These are phyloP conservation scores for Lecanicillium sp. DNA, from an alignment of 2,329 filamentous ascomycete species.

Conservation along the genomic window DNA sequence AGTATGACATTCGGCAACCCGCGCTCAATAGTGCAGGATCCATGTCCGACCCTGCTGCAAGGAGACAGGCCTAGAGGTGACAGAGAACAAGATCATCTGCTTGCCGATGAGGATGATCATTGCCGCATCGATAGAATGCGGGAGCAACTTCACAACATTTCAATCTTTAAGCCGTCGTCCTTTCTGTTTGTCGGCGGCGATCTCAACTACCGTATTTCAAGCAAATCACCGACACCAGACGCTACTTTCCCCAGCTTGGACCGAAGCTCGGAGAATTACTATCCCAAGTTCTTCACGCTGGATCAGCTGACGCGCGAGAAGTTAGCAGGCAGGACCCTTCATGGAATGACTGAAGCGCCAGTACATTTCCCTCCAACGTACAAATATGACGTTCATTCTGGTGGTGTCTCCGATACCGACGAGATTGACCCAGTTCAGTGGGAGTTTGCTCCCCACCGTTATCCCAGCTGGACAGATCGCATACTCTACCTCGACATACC, in stretches of 20 bases:
- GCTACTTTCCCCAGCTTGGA: constrained; percentile 56
- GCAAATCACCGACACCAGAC: constrained; percentile 49
- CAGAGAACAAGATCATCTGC: constrained; percentile 3
- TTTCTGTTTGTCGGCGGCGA: constrained; percentile 86
- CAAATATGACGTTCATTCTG: constrained; percentile 59
- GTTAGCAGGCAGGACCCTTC: constrained; percentile 59
- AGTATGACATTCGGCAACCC: constrained; percentile 65
- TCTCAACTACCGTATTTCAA: constrained; percentile 85
- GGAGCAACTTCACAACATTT: constrained; percentile 43
- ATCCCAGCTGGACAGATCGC: constrained; percentile 90
- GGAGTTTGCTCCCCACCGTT: constrained; percentile 73
- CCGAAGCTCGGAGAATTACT: constrained; percentile 51
- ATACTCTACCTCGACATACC: constrained; percentile 67
- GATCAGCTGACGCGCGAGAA: constrained; percentile 78
- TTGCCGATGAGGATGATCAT: constrained; percentile 13
- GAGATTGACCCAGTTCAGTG: constrained; percentile 40
- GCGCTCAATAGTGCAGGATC: constrained; percentile 25
- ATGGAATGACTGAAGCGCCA: constrained; percentile 66
- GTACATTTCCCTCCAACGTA: constrained; percentile 87
- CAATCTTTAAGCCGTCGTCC: constrained; percentile 65
- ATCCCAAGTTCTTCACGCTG: constrained; percentile 54
- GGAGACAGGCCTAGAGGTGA: constrained; percentile 8
- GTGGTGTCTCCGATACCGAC: constrained; percentile 19
- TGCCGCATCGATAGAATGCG: constrained; percentile 20
- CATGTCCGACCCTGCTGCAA: constrained; percentile 7